These are phyloP conservation scores for Torulaspora pretoriensis DNA, from an alignment of 1,139 yeast genomes.

Conservation along the genomic window DNA sequence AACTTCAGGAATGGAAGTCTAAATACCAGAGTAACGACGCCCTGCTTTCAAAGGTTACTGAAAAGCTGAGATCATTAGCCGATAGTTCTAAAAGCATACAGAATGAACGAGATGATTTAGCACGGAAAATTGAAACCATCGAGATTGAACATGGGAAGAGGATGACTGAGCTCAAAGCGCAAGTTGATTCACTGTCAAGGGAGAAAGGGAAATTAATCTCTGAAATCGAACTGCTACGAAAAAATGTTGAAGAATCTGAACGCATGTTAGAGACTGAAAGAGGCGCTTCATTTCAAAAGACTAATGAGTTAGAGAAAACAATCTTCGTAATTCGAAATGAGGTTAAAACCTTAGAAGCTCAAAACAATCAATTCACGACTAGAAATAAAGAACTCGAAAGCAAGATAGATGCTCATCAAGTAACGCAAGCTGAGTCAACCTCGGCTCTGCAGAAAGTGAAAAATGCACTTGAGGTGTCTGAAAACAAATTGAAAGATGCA, in stretches of 20 bases:
- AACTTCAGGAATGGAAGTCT: conserved; percentile 29
- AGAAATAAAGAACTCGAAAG: conserved; percentile 3
- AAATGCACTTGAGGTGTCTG: neutral
- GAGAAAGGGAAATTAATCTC: conserved; percentile 12
- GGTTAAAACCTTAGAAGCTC: conserved; percentile 3
- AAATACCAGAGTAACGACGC: conserved; percentile 30
- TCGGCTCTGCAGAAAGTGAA: neutral
- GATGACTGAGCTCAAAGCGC: conserved; percentile 8
- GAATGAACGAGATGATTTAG: conserved; percentile 25
- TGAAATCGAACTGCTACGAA: conserved; percentile 5
- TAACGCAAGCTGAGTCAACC: conserved; percentile 2
- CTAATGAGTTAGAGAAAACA: neutral
- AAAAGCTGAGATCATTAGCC: conserved; percentile 38
- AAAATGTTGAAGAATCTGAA: neutral
- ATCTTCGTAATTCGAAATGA: neutral
- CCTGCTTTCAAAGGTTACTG: conserved; percentile 38
- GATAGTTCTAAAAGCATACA: conserved; percentile 31
- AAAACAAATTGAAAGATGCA: neutral
- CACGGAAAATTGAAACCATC: conserved; percentile 14
- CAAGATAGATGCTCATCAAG: neutral
- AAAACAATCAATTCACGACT: conserved; percentile 2
- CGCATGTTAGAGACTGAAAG: neutral
- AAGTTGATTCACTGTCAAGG: conserved; percentile 13
- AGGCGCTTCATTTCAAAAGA: neutral
- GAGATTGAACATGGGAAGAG: conserved; percentile 5